These are phyloP conservation scores for Porphyra umbilicalis DNA, from an alignment of 31 red algal species.

Conservation along the genomic window DNA sequence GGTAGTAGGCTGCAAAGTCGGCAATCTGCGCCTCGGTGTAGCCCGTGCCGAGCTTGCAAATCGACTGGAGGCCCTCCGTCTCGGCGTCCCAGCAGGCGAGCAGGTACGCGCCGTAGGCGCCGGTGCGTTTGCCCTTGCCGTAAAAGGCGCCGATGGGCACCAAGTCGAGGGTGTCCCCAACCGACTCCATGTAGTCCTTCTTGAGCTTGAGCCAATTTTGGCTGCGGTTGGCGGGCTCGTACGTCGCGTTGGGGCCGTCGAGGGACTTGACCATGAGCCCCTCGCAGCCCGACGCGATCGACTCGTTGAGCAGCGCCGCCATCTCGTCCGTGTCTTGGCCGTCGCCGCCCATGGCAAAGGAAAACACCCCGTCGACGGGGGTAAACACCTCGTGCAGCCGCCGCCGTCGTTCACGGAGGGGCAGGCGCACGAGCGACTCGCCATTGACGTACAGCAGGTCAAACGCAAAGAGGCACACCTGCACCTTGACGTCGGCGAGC, in stretches of 20 bases:
- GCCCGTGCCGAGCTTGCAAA: constrained; percentile 97
- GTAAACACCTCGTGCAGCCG: constrained; percentile 39
- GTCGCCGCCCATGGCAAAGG: constrained; percentile 82
- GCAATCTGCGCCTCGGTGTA: constrained; percentile 82
- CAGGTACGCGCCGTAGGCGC: constrained; percentile 86
- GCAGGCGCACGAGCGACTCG: constrained; percentile 48
- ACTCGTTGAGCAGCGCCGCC: constrained; percentile 62
- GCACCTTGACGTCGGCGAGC: constrained; percentile 70
- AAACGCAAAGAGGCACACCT: constrained; percentile 96
- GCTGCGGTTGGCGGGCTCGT: constrained; percentile 94
- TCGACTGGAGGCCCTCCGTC: constrained; percentile 82
- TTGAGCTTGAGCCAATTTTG: constrained; percentile 99
- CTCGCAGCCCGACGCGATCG: constrained; percentile 87
- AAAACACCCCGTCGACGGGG: constrained; percentile 53
- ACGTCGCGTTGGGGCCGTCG: constrained; percentile 71
- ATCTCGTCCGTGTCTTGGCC: constrained; percentile 71
- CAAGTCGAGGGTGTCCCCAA: constrained; percentile 95
- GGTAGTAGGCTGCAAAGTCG: constrained; percentile 65
- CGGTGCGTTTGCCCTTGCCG: constrained; percentile 90
- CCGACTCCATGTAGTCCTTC: constrained; percentile 94
- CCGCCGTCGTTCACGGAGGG: constrained; percentile 43
- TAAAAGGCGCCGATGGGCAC: constrained; percentile 94
- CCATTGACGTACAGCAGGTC: constrained; percentile 90
- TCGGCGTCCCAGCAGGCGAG: constrained; percentile 97
- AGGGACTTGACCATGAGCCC: constrained; percentile 99